Conservation (phyloP, 1,284 basidiomycete species). For the Cryptococcus sp. region DNA sequence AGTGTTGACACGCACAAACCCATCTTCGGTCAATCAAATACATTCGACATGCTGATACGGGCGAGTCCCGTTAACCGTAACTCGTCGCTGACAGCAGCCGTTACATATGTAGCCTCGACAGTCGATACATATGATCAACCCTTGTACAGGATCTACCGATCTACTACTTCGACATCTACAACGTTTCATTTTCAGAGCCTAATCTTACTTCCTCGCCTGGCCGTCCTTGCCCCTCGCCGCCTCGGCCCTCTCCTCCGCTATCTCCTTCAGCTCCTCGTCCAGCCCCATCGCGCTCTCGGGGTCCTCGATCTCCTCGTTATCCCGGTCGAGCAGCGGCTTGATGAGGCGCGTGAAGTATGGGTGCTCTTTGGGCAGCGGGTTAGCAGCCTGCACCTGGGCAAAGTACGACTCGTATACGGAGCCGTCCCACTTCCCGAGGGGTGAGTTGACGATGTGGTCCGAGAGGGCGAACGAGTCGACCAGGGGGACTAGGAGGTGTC, state of each 20-base stretch:
- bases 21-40: too few species aligned
- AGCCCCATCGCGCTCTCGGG: slow-evolving; percentile 53
- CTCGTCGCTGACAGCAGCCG: too few species aligned
- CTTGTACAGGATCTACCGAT: background rate
- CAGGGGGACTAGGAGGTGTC: slow-evolving; percentile 46
- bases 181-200: too few species aligned
- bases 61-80: too few species aligned
- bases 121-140: background rate
- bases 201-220: slow-evolving; percentile 6
- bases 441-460: slow-evolving; percentile 60
- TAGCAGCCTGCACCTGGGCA: slow-evolving; percentile 50
- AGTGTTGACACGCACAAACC: too few species aligned
- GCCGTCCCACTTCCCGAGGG: slow-evolving; percentile 55
- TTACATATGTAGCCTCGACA: too few species aligned
- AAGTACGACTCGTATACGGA: slow-evolving; percentile 55
- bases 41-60: too few species aligned
- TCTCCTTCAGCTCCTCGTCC: slow-evolving; percentile 43
- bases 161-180: background rate
- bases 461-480: slow-evolving; percentile 56
- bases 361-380: slow-evolving; percentile 50
- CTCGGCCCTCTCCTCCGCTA: slow-evolving; percentile 27
- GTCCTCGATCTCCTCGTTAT: slow-evolving; percentile 49
- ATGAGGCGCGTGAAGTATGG: slow-evolving; percentile 58
- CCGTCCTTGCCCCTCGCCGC: slow-evolving; percentile 1
- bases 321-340: slow-evolving; percentile 55